These are phyloP conservation scores for Berberis thunbergii DNA, from an alignment of 164 flowering plant species.

Conservation along the genomic window DNA sequence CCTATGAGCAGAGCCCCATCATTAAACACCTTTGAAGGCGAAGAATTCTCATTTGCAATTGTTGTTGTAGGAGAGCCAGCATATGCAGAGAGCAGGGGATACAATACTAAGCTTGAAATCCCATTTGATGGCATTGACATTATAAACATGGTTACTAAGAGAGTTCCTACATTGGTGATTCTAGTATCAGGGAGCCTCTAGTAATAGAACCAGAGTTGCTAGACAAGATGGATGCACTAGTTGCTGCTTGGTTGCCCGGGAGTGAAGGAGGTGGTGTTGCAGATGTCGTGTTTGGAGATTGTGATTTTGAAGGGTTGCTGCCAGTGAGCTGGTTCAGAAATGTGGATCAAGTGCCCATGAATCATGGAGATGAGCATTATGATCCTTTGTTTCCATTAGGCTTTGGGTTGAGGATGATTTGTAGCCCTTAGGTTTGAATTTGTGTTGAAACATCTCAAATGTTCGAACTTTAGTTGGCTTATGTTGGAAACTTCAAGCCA, in stretches of 20 bases:
- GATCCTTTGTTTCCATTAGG: slow-evolving; percentile 73
- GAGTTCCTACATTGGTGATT: slow-evolving; percentile 62
- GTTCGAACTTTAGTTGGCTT: too few relatives aligned
- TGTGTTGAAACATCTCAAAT: too few relatives aligned
- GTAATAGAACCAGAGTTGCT: slow-evolving; percentile 49
- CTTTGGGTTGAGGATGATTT: slow-evolving; percentile 39
- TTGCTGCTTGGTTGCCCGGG: slow-evolving; percentile 91
- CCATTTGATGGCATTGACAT: slow-evolving; percentile 46
- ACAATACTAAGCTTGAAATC: slow-evolving; percentile 46
- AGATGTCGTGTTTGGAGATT: slow-evolving; percentile 63
- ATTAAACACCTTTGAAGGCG: slow-evolving; percentile 28
- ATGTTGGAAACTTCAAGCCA: too few relatives aligned
- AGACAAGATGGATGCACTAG: slow-evolving; percentile 54
- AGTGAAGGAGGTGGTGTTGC: slow-evolving; percentile 67
- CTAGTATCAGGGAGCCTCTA: slow-evolving; percentile 68
- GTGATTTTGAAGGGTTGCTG: slow-evolving; percentile 53
- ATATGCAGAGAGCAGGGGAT: slow-evolving; percentile 67
- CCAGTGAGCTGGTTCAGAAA: slow-evolving; percentile 71
- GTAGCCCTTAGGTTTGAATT: too few relatives aligned
- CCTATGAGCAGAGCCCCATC: slow-evolving; percentile 47
- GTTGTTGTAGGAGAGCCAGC: slow-evolving; percentile 82
- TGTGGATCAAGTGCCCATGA: slow-evolving; percentile 61
- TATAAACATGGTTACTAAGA: slow-evolving; percentile 36
- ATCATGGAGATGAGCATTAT: slow-evolving; percentile 31
- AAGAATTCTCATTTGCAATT: slow-evolving; percentile 56